Percentiles rank a stretch among this genome's conserved stretches.
Conservation (phyloP, 306 rosid genomes). For the Fagus sylvatica region DNA sequence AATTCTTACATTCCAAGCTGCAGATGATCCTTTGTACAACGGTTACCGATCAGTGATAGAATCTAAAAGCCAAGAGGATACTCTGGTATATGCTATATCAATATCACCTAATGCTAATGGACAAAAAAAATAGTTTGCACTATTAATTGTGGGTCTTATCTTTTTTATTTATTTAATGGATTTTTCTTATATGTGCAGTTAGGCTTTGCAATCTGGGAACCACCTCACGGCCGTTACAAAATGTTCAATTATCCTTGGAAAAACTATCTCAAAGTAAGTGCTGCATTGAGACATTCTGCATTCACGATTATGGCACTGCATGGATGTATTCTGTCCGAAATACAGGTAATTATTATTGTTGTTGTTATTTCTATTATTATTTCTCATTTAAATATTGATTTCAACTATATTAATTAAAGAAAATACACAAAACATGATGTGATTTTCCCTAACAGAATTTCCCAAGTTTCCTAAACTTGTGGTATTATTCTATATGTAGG, state of each 20-base stretch:
- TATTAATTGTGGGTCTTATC: background rate
- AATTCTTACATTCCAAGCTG: slow-evolving; percentile 67
- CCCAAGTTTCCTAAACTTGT: too few species aligned
- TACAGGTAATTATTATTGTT: slow-evolving; percentile 47
- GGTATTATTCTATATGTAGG: too few species aligned
- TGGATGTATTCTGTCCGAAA: slow-evolving; percentile 79
- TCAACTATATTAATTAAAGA: too few species aligned
- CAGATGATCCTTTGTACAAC: slow-evolving; percentile 64
- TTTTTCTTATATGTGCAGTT: slow-evolving; percentile 33
- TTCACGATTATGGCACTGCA: slow-evolving; percentile 82
- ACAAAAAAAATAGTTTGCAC: background rate
- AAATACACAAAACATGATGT: too few species aligned
- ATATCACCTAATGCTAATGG: background rate
- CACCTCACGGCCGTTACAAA: slow-evolving; percentile 75
- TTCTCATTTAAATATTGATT: too few species aligned
- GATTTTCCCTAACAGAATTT: too few species aligned
- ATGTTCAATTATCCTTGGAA: slow-evolving; percentile 67
- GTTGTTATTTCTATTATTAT: too few species aligned
- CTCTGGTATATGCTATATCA: slow-evolving; percentile 47
- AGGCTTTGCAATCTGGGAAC: slow-evolving; percentile 79
- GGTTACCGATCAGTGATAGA: slow-evolving; percentile 72
- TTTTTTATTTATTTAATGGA: background rate
- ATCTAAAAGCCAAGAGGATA: slow-evolving; percentile 66
- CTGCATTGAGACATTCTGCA: slow-evolving; percentile 77
- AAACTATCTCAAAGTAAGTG: slow-evolving; percentile 58